phyloP scores from a whole-genome alignment of 345 rosid genomes.

The Hibiscus mutabilis region DNA sequence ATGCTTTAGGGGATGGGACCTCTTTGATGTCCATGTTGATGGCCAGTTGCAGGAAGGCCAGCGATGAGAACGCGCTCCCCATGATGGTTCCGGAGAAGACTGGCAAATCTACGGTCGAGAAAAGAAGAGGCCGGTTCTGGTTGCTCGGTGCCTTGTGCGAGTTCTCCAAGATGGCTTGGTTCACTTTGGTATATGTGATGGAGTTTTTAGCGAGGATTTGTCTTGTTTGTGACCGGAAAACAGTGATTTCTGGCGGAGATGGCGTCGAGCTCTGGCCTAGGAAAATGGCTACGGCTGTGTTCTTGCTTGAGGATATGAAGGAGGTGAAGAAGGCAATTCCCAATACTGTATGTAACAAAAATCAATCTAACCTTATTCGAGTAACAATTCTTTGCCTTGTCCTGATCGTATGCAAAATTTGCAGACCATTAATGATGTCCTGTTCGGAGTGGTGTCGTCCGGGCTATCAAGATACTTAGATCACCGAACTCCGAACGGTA shows the following conservation, averaged over 20 bases:
- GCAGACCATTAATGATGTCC: constrained; percentile 72
- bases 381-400: no score
- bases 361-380: no score
- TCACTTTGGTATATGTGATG: constrained; percentile 24
- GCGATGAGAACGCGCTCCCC: constrained; percentile 30
- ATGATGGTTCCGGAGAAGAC: constrained; percentile 5
- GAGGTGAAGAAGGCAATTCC: constrained; percentile 36
- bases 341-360: background rate
- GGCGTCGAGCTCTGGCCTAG: constrained; percentile 71
- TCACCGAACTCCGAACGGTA: constrained; percentile 40
- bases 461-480: constrained; percentile 50
- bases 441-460: constrained; percentile 39
- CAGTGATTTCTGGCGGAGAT: constrained; percentile 39
- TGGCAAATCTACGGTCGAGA: background rate
- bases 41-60: constrained; percentile 29
- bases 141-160: background rate
- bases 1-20: constrained; percentile 58
- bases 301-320: constrained; percentile 48
- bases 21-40: constrained; percentile 52
- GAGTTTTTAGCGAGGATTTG: constrained; percentile 28
- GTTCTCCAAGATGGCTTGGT: constrained; percentile 30
- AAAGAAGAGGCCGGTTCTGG: constrained; percentile 11
- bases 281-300: constrained; percentile 41
- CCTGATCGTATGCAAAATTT: background rate
- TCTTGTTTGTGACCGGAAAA: constrained; percentile 35